These are phyloP conservation scores for Phytophthora megakarya DNA, from an alignment of 352 stramenopile species.

Conservation along the genomic window DNA sequence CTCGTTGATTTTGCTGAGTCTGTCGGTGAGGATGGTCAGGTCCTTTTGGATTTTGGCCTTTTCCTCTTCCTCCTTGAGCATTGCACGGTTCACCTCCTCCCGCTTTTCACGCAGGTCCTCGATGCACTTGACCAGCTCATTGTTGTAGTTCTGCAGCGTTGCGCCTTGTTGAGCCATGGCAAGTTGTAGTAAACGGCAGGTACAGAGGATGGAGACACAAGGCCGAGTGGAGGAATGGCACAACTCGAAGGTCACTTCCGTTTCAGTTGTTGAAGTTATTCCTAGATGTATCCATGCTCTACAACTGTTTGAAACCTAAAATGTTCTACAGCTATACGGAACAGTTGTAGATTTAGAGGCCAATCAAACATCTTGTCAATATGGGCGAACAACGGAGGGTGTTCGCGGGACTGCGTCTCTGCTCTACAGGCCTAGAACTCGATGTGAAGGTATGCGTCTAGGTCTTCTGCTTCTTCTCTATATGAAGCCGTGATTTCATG, in stretches of 20 bases:
- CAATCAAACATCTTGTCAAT: background rate
- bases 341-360: no score
- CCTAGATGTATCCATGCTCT: constrained; percentile 26
- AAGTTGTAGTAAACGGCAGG: background rate
- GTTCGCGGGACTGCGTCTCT: constrained; percentile 57
- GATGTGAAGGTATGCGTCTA: constrained; percentile 51
- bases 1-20: constrained; percentile 93
- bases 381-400: constrained; percentile 35
- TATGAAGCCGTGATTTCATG: background rate
- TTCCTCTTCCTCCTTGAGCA: constrained; percentile 95
- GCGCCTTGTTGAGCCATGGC: constrained; percentile 90
- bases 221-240: constrained; percentile 8
- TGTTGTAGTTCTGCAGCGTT: constrained; percentile 96
- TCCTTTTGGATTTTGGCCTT: constrained; percentile 96
- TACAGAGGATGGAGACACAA: background rate
- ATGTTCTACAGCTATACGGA: background rate
- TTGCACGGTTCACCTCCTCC: constrained; percentile 91
- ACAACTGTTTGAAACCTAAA: constrained; percentile 4
- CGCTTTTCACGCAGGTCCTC: constrained; percentile 93
- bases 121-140: constrained; percentile 96
- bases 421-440: constrained; percentile 56
- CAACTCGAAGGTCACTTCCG: constrained; percentile 1
- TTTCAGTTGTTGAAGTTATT: constrained; percentile 28
- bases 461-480: constrained; percentile 12
- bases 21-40: constrained; percentile 90